phyloP scores from a whole-genome alignment of 305 asterid species.

The Plantago coronopus region DNA sequence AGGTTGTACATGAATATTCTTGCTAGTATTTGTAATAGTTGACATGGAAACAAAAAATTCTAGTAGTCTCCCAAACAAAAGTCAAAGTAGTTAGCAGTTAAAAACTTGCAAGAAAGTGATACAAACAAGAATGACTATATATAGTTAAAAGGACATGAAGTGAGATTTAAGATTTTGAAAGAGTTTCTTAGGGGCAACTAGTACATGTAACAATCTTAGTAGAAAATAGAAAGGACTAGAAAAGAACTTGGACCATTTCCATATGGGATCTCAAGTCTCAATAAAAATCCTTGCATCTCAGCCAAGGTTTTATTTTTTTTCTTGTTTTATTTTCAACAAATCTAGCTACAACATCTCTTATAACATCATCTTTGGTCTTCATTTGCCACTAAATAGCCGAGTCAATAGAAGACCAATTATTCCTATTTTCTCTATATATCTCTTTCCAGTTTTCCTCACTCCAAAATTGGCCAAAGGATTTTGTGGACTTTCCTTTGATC shows the following conservation, averaged over 20 bases:
- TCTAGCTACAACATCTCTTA: not conserved
- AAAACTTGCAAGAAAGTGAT: too few species aligned
- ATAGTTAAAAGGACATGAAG: too few species aligned
- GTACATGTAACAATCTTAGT: not conserved
- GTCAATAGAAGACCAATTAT: too few species aligned
- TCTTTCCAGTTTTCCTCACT: slow-evolving; percentile 29
- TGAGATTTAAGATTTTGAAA: too few species aligned
- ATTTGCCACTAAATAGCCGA: slow-evolving; percentile 22
- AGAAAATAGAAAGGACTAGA: slow-evolving; percentile 12
- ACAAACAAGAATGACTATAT: too few species aligned
- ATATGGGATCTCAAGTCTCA: not conserved
- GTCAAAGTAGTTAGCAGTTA: too few species aligned
- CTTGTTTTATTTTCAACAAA: not conserved
- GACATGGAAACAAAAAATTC: too few species aligned
- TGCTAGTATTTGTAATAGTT: too few species aligned
- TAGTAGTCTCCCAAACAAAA: too few species aligned
- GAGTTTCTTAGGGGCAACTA: not conserved
- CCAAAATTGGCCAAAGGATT: slow-evolving; percentile 58
- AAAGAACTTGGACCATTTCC: slow-evolving; percentile 9
- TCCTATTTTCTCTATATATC: slow-evolving; percentile 30
- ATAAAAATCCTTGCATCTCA: too few species aligned
- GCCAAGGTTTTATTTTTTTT: too few species aligned
- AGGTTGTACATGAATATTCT: too few species aligned
- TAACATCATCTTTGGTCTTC: slow-evolving; percentile 38
- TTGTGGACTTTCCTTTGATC: slow-evolving; percentile 87